Percentiles rank a stretch among this genome's conserved stretches.
These are phyloP conservation scores for Incumbomyces lentus DNA, from an alignment of 2,329 filamentous ascomycete genomes.

Conservation along the genomic window DNA sequence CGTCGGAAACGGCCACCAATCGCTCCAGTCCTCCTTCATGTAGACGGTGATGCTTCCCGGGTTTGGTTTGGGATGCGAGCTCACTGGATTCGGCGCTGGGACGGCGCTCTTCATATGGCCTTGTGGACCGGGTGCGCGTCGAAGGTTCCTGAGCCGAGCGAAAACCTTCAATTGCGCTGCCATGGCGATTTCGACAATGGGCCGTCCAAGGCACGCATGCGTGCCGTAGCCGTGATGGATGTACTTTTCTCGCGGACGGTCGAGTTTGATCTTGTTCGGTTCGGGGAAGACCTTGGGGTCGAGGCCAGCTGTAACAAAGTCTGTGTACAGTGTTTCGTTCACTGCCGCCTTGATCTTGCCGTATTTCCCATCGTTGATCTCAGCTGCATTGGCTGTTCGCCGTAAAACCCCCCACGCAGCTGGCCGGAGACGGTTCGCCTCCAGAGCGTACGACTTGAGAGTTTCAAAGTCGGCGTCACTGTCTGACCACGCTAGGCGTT, in stretches of 20 bases:
- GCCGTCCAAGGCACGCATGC: conserved; percentile 37
- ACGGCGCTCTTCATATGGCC: conserved; percentile 33
- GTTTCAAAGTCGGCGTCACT: conserved; percentile 19
- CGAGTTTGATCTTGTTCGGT: conserved; percentile 34
- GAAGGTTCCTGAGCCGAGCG: conserved; percentile 31
- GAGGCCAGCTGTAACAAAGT: conserved; percentile 25
- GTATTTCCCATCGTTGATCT: conserved; percentile 15
- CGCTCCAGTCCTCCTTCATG: conserved; percentile 34
- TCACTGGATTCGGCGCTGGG: conserved; percentile 18
- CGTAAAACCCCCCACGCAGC: conserved; percentile 20
- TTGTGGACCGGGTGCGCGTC: conserved; percentile 31
- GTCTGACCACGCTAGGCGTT: conserved; percentile 19
- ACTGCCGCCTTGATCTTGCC: conserved; percentile 11
- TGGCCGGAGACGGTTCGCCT: conserved; percentile 19
- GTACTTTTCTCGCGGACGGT: conserved; percentile 32
- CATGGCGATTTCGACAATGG: conserved; percentile 34
- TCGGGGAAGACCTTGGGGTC: conserved; percentile 30
- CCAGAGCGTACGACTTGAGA: conserved; percentile 21
- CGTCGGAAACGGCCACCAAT: conserved; percentile 33
- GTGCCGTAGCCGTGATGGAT: conserved; percentile 38
- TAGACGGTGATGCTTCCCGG: conserved; percentile 33
- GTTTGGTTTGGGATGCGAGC: conserved; percentile 20
- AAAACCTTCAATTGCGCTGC: conserved; percentile 33
- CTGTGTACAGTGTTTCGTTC: conserved; percentile 19
- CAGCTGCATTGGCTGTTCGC: conserved; percentile 12